Evolutionary conservation across 164 flowering plant species (phyloP).

Genomic region (Vitis riparia): DNA sequence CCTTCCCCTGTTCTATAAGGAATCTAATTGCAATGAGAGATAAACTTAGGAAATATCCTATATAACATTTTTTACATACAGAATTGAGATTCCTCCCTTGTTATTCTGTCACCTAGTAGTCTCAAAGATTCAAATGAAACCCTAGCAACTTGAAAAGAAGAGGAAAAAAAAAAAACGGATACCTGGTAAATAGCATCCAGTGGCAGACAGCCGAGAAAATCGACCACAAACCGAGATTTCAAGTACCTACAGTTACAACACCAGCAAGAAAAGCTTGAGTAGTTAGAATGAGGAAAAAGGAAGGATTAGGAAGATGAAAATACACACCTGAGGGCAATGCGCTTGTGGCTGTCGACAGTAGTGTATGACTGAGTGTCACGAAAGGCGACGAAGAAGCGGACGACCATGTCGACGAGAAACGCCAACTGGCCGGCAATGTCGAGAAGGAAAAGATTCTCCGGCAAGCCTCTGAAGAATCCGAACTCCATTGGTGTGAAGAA

Average conservation of each 20-base stretch:
- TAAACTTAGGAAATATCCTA: too few species aligned
- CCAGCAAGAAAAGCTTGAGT: not conserved
- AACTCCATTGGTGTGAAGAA: slow-evolving; percentile 74
- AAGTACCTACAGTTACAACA: slow-evolving; percentile 33
- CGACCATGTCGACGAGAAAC: slow-evolving; percentile 52
- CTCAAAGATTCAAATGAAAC: too few species aligned
- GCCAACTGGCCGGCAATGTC: slow-evolving; percentile 55
- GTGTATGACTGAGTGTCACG: slow-evolving; percentile 45
- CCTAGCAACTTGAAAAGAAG: not conserved
- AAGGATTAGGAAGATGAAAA: not conserved
- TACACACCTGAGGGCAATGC: slow-evolving; percentile 44
- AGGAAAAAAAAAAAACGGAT: not conserved
- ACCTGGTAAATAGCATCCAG: slow-evolving; percentile 71
- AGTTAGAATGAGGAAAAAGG: not conserved
- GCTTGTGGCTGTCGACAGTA: slow-evolving; percentile 34
- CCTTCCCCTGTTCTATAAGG: too few species aligned
- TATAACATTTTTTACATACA: too few species aligned
- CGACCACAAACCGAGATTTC: slow-evolving; percentile 46
- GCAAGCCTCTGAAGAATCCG: slow-evolving; percentile 71
- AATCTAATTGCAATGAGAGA: too few species aligned
- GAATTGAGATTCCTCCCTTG: too few species aligned
- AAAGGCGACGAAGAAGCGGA: slow-evolving; percentile 57
- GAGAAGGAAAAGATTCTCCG: slow-evolving; percentile 40
- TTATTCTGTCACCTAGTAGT: too few species aligned
- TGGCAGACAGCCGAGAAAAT: slow-evolving; percentile 61